phyloP scores from a whole-genome alignment of 768 basidiomycete genomes.

The Tylopilus vinaceipallidus region DNA sequence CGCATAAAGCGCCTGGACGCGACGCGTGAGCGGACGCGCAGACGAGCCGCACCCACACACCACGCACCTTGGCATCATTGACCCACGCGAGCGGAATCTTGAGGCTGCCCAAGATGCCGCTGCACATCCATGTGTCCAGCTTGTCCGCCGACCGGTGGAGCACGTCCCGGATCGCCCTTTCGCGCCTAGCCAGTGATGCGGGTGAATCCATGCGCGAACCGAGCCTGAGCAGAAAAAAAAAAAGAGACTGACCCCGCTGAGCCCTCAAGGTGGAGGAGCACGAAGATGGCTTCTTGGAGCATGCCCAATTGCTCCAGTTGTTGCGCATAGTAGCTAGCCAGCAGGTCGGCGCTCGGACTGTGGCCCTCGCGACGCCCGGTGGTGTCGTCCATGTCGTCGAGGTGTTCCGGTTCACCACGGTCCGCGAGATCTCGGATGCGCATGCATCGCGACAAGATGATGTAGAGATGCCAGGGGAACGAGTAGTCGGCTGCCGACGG shows the following conservation, averaged over 20 bases:
- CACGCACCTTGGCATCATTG: conserved; percentile 80
- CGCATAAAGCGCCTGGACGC: conserved; percentile 72
- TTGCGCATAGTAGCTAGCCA: conserved; percentile 82
- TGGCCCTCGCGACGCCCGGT: conserved; percentile 65
- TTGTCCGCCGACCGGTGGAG: conserved; percentile 64
- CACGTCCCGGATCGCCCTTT: conserved; percentile 79
- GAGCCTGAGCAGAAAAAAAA: too few species aligned
- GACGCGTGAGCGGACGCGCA: too few species aligned
- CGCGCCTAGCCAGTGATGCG: too few species aligned
- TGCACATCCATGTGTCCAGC: conserved; percentile 70
- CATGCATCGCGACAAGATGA: conserved; percentile 81
- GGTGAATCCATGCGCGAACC: too few species aligned
- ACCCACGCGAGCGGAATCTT: conserved; percentile 86
- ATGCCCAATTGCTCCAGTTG: conserved; percentile 80
- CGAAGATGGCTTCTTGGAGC: conserved; percentile 86
- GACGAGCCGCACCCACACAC: too few species aligned
- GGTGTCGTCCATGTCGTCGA: conserved; percentile 37
- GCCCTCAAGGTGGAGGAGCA: conserved; percentile 84
- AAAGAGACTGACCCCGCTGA: conserved; percentile 60
- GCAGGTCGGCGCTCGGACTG: conserved; percentile 77
- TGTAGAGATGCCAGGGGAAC: conserved; percentile 90
- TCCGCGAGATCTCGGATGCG: conserved; percentile 87
- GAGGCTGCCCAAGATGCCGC: conserved; percentile 70
- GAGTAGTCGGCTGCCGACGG: conserved; percentile 77
- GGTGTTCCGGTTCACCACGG: conserved; percentile 49